phyloP scores from a whole-genome alignment of 2,329 filamentous ascomycete genomes.

The Purpureocillium takamizusanense region DNA sequence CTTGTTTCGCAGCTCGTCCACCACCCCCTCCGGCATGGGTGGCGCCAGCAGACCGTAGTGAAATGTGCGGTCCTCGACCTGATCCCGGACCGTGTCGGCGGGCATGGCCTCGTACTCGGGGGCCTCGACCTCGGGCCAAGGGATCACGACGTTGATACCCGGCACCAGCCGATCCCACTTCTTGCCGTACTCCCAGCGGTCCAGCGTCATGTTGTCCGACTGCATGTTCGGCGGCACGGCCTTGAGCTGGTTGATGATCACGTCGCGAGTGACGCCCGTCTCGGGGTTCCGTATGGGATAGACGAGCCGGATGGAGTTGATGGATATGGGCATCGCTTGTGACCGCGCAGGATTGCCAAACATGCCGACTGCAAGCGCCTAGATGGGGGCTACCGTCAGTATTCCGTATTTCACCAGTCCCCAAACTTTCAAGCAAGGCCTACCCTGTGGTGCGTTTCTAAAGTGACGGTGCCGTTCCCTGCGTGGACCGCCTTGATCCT shows the following conservation, averaged over 20 bases:
- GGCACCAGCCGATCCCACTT: conserved; percentile 53
- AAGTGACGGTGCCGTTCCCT: conserved; percentile 46
- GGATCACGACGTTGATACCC: conserved; percentile 63
- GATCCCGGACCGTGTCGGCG: conserved; percentile 65
- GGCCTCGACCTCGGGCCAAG: conserved; percentile 57
- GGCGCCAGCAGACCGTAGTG: conserved; percentile 66
- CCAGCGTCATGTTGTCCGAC: conserved; percentile 29
- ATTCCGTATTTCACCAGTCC: too few species aligned
- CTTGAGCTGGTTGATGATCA: conserved; percentile 65
- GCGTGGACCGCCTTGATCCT: conserved; percentile 49
- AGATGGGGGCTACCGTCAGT: not conserved
- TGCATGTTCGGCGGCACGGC: conserved; percentile 40
- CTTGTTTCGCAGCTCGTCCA: conserved; percentile 79
- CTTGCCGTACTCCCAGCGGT: conserved; percentile 30
- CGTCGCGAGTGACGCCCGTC: conserved; percentile 60
- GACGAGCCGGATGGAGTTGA: conserved; percentile 72
- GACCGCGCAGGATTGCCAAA: conserved; percentile 19
- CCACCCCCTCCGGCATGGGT: conserved; percentile 69
- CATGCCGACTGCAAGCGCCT: conserved; percentile 20
- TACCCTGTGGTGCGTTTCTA: conserved; percentile 58
- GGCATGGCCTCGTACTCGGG: conserved; percentile 44
- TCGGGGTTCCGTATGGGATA: conserved; percentile 59
- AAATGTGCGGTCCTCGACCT: conserved; percentile 68
- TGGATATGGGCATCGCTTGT: conserved; percentile 43
- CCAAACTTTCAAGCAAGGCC: too few species aligned